phyloP scores from a whole-genome alignment of 768 basidiomycete species.

The Panus rudis region DNA sequence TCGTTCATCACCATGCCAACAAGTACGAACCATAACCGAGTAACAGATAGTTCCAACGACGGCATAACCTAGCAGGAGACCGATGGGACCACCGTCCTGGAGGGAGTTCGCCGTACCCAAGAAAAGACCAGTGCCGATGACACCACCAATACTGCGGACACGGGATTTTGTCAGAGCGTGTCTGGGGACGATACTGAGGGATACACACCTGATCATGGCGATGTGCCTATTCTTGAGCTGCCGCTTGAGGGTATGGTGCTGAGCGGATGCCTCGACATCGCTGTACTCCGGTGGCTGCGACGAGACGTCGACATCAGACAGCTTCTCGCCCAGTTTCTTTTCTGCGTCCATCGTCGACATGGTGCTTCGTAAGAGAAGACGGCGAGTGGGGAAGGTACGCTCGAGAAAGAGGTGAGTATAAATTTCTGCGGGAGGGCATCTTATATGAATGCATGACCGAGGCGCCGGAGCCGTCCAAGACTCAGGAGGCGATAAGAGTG shows the following conservation, averaged over 20 bases:
- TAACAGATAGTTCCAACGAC: constrained; percentile 31
- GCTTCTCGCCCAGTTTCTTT: neutral
- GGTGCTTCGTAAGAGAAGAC: too few relatives aligned
- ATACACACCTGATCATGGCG: constrained; percentile 24
- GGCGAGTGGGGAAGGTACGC: too few relatives aligned
- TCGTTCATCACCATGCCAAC: neutral
- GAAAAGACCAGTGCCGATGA: constrained; percentile 51
- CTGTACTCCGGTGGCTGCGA: too few relatives aligned
- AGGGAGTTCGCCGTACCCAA: constrained; percentile 43
- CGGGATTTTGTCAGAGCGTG: neutral
- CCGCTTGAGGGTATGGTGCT: constrained; percentile 13
- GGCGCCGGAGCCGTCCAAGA: too few relatives aligned
- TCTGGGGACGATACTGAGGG: too few relatives aligned
- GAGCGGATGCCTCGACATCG: too few relatives aligned
- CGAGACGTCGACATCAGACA: neutral
- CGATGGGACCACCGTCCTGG: constrained; percentile 37
- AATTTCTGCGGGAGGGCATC: too few relatives aligned
- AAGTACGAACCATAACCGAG: constrained; percentile 28
- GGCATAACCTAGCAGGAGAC: constrained; percentile 37
- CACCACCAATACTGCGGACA: constrained; percentile 19
- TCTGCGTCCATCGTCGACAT: too few relatives aligned
- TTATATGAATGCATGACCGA: too few relatives aligned
- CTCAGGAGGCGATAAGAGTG: too few relatives aligned
- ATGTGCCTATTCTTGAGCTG: constrained; percentile 30
- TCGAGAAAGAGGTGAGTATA: too few relatives aligned